phyloP scores from a whole-genome alignment of 2,329 filamentous ascomycete genomes.

The Orbilia javanica region DNA sequence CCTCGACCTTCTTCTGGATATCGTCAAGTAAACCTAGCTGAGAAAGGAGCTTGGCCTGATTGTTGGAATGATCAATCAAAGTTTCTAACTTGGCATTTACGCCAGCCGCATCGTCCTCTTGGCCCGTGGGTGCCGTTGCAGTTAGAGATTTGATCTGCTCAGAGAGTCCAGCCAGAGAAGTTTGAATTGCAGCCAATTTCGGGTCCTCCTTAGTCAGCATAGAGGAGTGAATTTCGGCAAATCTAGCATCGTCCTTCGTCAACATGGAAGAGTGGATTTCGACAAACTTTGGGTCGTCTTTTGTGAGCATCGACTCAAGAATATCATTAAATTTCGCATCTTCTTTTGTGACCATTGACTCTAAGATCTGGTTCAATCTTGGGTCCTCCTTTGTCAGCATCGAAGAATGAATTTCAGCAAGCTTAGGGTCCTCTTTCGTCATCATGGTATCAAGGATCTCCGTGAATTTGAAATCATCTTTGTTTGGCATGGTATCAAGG shows the following conservation, averaged over 20 bases:
- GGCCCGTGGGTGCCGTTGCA: not conserved
- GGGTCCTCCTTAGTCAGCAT: conserved; percentile 53
- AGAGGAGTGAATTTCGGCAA: conserved; percentile 39
- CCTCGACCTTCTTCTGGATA: conserved; percentile 87
- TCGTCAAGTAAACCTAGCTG: conserved; percentile 87
- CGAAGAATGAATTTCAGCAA: conserved; percentile 8
- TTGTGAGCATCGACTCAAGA: conserved; percentile 39
- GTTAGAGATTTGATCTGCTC: conserved; percentile 43
- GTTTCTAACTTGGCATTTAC: conserved; percentile 66
- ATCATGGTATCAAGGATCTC: conserved; percentile 9
- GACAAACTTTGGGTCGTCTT: conserved; percentile 33
- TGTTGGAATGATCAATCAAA: conserved; percentile 74
- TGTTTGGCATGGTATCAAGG: conserved; percentile 6
- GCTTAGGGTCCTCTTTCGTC: conserved; percentile 18
- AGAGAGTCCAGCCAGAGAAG: conserved; percentile 25
- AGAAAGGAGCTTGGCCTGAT: conserved; percentile 76
- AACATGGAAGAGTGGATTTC: conserved; percentile 45
- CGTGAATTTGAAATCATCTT: conserved; percentile 18
- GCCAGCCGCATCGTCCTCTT: conserved; percentile 60
- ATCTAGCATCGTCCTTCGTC: conserved; percentile 36
- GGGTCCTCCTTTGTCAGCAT: conserved; percentile 28
- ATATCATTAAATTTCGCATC: conserved; percentile 32
- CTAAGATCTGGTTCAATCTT: conserved; percentile 18
- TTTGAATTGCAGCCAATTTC: conserved; percentile 33
- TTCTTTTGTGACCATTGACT: conserved; percentile 40